These are phyloP conservation scores for Penicillium sp. DNA, from an alignment of 2,329 filamentous ascomycete genomes.

Conservation along the genomic window DNA sequence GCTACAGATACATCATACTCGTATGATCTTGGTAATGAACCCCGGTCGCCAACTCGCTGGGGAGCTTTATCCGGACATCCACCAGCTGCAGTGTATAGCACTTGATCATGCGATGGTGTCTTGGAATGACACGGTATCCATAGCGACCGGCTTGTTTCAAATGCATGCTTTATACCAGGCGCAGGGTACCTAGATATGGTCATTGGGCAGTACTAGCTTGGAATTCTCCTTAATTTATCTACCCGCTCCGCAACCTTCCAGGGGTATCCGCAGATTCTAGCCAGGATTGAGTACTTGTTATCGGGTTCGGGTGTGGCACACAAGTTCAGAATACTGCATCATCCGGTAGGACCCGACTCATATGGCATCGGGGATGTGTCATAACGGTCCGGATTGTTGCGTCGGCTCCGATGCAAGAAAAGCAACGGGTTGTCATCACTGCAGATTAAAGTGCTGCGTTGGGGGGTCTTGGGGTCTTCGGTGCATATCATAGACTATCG, in stretches of 20 bases:
- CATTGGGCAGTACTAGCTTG: background rate
- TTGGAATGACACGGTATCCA: background rate
- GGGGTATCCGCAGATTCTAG: background rate
- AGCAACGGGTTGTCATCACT: background rate
- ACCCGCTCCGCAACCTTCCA: background rate
- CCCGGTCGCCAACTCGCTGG: background rate
- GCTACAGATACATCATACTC: background rate
- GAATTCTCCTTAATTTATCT: conserved; percentile 1
- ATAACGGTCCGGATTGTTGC: background rate
- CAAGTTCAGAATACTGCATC: background rate
- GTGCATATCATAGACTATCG: background rate
- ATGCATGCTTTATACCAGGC: background rate
- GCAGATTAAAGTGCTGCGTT: background rate
- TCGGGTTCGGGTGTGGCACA: background rate
- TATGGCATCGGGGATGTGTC: background rate
- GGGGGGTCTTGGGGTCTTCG: background rate
- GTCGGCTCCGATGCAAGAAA: background rate
- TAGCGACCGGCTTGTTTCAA: conserved; percentile 1
- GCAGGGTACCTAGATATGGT: background rate
- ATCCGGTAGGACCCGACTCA: background rate
- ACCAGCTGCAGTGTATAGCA: background rate
- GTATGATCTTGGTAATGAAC: background rate
- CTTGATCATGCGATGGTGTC: background rate
- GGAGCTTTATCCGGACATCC: background rate
- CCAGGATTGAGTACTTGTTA: background rate